Evolutionary conservation across 1,284 basidiomycete species (phyloP), one percentile per base, ranked within the genome.

Genomic region (Ustilago hordei): DNA sequence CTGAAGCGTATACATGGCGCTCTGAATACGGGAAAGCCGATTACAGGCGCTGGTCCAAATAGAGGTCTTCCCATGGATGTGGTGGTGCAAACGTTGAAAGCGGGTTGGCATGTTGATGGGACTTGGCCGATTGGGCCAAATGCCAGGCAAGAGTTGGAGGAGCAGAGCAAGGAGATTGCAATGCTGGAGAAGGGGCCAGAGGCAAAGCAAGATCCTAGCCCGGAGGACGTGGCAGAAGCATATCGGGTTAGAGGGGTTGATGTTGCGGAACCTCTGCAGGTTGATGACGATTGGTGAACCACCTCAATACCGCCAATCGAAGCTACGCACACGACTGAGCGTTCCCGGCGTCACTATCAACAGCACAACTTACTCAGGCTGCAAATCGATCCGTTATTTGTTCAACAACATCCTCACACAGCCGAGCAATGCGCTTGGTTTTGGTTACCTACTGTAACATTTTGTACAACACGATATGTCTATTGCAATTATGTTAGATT

Each of bases 111-210:
- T 36, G 59, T 57, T 8, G 75, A 78, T 57, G 67, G 63, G 1
- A 78, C 70, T 3, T 78, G 75, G 75, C 75, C 75, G 0, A 59
- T 76, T 6, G 74, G 74, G 1, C 62, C 67, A 0, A 65, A 71
- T n/a, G 69, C 68, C 0, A 39, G 59, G 52, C 41, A 68, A 39
- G n/a, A 68, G 61, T n/a, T 71, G 43, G 64, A 71, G 23, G 56
- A 60, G 31, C 68, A 70, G 45, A 65, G 45, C 12, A 45, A n/a
- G 17, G 31, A 63, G 23, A 54, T 50, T 19, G 47, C 47, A 7
- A 13, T 13, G 19, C 28, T 19, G 8, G 71, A 68, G 2, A 68
- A 69, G 38, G 73, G 64, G 0, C 75, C 70, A n/a, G 63, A 63
- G 15, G 66, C 55, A 3, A 69, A 65, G 32, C 75, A 69, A 47